Evolutionary conservation across 106 monocot species (phyloP), one percentile per base, ranked within the genome.

Genomic region (Dioscorea alata): DNA sequence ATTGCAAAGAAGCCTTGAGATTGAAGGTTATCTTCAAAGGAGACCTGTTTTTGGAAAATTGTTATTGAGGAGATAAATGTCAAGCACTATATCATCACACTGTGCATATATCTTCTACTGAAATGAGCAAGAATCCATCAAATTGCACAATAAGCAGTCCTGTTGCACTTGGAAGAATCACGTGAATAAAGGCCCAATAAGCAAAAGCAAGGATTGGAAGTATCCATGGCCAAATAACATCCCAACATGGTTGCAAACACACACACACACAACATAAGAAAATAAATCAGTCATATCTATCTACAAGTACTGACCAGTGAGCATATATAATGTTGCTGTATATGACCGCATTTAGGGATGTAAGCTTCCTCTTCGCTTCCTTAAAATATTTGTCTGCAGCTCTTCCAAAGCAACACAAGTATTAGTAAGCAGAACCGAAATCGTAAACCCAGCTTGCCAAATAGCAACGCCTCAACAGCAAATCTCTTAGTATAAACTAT

Each of bases 321-420:
- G 99, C 92, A 85, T 93, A 81, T 62, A 99, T 80, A 67, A 99
- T 99, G 79, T 99, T 99, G 77, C 93, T 83, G 59, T 90, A 99
- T 77, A 99, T 83, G 61, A 90, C 53, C 32, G 87, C 84, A 83
- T 99, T 99, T 23, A 99, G 75, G 4, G 71, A 52, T 34, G 67
- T n/a, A 20, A 87, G 75, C 60, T 88, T 87, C 80, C 68, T 48
- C 68, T 99, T 99, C 61, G 92, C 99, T 81, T 93, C 92, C 73
- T 74, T 71, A 68, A 99, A 99, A 48, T 77, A 81, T 14, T 71
- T 87, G 71, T 93, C 99, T 85, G 99, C 90, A 81, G 93, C 84
- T 79, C 99, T 99, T 86, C 61, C 74, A 80, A 78, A 76, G 58
- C 48, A 81, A 72, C 14, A 78, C 19, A 75, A 70, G 10, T 33